Evolutionary conservation across 345 rosid species (phyloP).

Genomic region (Boechera retrofracta): DNA sequence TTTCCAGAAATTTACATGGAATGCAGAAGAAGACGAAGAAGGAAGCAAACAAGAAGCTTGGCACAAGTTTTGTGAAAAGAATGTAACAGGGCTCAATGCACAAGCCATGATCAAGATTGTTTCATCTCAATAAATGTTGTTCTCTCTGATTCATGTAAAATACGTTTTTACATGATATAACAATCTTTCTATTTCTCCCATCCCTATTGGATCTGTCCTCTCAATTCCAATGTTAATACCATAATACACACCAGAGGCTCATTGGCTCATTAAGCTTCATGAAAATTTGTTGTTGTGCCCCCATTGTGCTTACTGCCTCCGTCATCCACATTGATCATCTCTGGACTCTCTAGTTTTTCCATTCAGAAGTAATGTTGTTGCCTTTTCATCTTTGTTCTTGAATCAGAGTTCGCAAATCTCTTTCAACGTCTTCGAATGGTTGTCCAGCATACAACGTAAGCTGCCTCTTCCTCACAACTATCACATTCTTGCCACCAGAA

Average conservation of each 20-base stretch:
- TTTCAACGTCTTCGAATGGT: slow-evolving; percentile 73
- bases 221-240: not conserved
- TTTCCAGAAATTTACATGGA: slow-evolving; percentile 49
- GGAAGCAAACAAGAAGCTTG: slow-evolving; percentile 68
- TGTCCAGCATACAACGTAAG: slow-evolving; percentile 80
- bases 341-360: slow-evolving; percentile 15
- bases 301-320: slow-evolving; percentile 4
- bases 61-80: slow-evolving; percentile 77
- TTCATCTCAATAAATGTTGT: slow-evolving; percentile 39
- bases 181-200: not conserved
- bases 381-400: slow-evolving; percentile 38
- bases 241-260: not conserved
- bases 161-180: slow-evolving; percentile 36
- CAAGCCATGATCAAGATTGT: slow-evolving; percentile 69
- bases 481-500: slow-evolving; percentile 52
- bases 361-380: not conserved
- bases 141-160: slow-evolving; percentile 30
- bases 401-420: slow-evolving; percentile 60
- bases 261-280: not conserved
- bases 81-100: slow-evolving; percentile 61
- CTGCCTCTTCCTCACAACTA: slow-evolving; percentile 77
- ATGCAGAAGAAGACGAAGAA: slow-evolving; percentile 60
- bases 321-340: not conserved
- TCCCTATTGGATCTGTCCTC: not conserved
- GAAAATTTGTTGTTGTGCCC: not conserved